phyloP scores from a whole-genome alignment of 208 protist species.

The Plasmodiophora brassicae region DNA sequence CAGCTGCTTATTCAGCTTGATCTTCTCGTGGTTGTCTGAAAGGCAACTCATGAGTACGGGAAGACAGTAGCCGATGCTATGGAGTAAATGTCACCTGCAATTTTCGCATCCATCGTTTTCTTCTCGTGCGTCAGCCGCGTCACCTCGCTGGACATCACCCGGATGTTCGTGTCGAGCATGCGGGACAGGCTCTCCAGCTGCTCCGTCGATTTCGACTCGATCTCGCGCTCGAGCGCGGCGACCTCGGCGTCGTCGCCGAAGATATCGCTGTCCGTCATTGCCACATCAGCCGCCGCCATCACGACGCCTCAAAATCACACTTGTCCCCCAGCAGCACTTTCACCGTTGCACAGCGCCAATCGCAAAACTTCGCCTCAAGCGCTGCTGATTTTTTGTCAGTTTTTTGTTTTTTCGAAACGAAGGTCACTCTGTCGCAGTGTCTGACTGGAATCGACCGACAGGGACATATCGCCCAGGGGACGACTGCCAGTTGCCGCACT shows the following conservation, averaged over 20 bases:
- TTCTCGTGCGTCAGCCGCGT: conserved; percentile 66
- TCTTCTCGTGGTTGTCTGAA: conserved; percentile 79
- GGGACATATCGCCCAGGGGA: no score
- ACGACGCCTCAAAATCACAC: no score
- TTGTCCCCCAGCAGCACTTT: no score
- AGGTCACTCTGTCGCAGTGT: no score
- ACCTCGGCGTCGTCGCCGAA: conserved; percentile 9
- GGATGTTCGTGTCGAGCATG: conserved; percentile 74
- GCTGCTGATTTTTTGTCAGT: no score
- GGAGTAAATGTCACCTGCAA: conserved; percentile 66
- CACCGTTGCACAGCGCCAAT: no score
- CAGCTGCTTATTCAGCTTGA: conserved; percentile 83
- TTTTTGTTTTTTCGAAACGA: no score
- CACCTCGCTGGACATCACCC: conserved; percentile 64
- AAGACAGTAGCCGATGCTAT: conserved; percentile 49
- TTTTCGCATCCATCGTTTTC: conserved; percentile 49
- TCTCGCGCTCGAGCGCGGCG: conserved; percentile 52
- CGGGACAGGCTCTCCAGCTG: conserved; percentile 63
- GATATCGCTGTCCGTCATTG: conserved; percentile 33
- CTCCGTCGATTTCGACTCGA: conserved; percentile 57
- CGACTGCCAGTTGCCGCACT: no score
- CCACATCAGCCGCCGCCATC: not conserved
- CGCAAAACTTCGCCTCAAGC: no score
- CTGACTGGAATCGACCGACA: no score
- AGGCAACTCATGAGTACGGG: not conserved